These are phyloP conservation scores for Suillus variegatus DNA, from an alignment of 768 basidiomycete species.

Conservation along the genomic window DNA sequence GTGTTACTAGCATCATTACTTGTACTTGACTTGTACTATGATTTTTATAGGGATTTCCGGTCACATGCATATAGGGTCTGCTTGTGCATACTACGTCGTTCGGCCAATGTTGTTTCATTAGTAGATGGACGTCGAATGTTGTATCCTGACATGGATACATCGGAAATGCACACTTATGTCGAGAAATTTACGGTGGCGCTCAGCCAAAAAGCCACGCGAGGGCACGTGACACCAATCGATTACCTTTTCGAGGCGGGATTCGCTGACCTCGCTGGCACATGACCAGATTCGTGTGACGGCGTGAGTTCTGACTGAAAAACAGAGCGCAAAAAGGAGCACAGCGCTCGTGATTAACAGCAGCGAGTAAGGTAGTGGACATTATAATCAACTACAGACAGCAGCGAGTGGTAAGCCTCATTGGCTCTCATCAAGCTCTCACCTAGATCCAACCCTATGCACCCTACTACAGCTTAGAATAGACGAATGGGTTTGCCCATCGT, in stretches of 20 bases:
- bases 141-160: too few relatives aligned
- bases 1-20: neutral
- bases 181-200: slow-evolving; percentile 1
- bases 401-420: too few relatives aligned
- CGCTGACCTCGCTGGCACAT: neutral
- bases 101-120: too few relatives aligned
- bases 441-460: slow-evolving; percentile 11
- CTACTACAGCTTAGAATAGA: slow-evolving; percentile 67
- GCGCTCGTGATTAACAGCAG: too few relatives aligned
- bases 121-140: neutral
- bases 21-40: slow-evolving; percentile 6
- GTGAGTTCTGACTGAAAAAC: too few relatives aligned
- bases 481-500: slow-evolving; percentile 99
- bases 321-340: too few relatives aligned
- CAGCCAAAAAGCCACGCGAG: neutral
- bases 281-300: neutral
- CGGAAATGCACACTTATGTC: neutral
- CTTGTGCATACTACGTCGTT: neutral
- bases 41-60: neutral
- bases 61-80: neutral
- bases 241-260: neutral
- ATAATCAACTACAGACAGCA: too few relatives aligned
- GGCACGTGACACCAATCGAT: neutral
- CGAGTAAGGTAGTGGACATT: too few relatives aligned
- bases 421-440: slow-evolving; percentile 12